A percentile compares a stretch with the other conserved stretches of the same genome.
Evolutionary conservation across 306 rosid species (phyloP).

Genomic region (Mucuna pruriens): DNA sequence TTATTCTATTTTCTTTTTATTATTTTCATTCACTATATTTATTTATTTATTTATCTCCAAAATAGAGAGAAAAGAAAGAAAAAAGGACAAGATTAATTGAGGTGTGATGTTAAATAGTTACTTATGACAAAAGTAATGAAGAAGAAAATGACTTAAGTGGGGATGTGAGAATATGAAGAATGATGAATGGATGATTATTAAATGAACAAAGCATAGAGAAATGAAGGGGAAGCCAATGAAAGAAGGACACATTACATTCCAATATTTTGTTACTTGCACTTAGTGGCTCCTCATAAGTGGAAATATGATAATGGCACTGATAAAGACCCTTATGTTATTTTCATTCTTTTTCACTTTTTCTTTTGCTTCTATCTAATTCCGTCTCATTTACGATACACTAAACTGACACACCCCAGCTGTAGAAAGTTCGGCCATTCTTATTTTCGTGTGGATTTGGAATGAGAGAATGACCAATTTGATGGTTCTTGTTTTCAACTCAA

Average conservation of each 20-base stretch:
- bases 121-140: not conserved
- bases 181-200: constrained; percentile 21
- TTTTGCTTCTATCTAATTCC: not conserved
- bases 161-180: not conserved
- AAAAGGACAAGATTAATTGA: not conserved
- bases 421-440: not conserved
- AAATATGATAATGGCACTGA: not conserved
- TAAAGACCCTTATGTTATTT: not conserved
- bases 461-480: not conserved
- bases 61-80: not conserved
- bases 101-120: not conserved
- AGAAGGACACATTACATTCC: constrained; percentile 18
- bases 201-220: not conserved
- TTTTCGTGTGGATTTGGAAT: constrained; percentile 15
- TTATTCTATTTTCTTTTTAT: too few species aligned
- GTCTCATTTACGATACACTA: not conserved
- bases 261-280: too few species aligned
- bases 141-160: not conserved
- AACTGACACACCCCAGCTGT: constrained; percentile 11
- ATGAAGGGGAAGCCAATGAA: not conserved
- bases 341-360: not conserved
- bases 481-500: constrained; percentile 9
- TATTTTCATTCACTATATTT: too few species aligned
- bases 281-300: not conserved
- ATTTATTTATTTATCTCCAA: too few species aligned